Conservation (phyloP, 2,329 filamentous ascomycete species). For the Alternaria solani region DNA sequence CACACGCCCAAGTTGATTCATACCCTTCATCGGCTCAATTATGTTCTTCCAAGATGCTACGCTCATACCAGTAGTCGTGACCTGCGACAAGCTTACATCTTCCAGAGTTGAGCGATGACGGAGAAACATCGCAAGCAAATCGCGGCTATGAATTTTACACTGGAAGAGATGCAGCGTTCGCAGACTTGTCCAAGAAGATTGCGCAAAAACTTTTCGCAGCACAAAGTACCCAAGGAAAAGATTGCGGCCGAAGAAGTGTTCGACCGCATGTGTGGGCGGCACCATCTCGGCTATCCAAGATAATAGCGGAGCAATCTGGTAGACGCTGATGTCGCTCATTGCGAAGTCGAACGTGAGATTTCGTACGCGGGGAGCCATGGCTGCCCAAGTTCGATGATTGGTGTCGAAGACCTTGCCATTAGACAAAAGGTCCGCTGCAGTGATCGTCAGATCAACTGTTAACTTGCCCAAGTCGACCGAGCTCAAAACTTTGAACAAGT, state of each 20-base stretch:
- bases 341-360: background rate
- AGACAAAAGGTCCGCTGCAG: background rate
- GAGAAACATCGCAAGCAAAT: background rate
- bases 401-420: background rate
- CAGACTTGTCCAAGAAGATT: background rate
- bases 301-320: background rate
- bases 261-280: background rate
- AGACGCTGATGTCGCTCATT: background rate
- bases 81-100: background rate
- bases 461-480: background rate
- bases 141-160: background rate
- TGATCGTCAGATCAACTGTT: background rate
- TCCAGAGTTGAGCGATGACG: background rate
- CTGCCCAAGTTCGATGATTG: background rate
- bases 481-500: background rate
- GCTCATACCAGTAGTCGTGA: background rate
- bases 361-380: background rate
- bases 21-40: background rate
- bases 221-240: background rate
- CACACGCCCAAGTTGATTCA: background rate
- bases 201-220: background rate
- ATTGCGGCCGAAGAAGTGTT: background rate
- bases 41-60: background rate
- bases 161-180: conserved; percentile 1
- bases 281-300: background rate